These are phyloP conservation scores for Arthroderma sp. DNA, from an alignment of 2,329 filamentous ascomycete genomes.

Conservation along the genomic window DNA sequence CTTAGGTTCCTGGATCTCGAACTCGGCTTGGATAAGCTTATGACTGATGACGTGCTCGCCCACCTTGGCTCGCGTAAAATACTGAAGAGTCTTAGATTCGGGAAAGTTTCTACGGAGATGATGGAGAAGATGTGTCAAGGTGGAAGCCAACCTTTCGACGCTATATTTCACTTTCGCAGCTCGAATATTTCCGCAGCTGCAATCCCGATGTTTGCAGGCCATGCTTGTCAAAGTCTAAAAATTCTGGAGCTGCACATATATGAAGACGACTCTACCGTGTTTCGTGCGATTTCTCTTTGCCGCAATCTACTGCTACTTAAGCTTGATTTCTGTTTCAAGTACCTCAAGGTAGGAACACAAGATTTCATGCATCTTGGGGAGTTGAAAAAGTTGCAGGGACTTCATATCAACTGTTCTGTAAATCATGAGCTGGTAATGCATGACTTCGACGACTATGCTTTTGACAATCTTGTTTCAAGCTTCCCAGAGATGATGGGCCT, in stretches of 20 bases:
- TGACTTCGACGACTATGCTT: too few relatives aligned
- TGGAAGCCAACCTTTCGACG: neutral
- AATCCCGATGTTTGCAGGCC: neutral
- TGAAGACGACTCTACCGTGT: neutral
- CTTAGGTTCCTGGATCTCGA: neutral
- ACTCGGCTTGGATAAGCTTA: neutral
- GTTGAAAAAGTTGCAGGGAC: too few relatives aligned
- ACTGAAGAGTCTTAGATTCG: neutral
- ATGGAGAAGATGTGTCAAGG: neutral
- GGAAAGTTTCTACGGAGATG: neutral
- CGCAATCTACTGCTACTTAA: neutral
- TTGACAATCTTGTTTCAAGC: too few relatives aligned
- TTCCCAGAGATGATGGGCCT: too few relatives aligned
- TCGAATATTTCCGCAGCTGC: neutral
- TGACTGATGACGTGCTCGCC: neutral
- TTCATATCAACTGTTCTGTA: too few relatives aligned
- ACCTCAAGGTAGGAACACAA: neutral
- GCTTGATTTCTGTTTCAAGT: neutral
- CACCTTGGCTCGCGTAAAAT: neutral
- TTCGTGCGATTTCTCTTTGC: neutral
- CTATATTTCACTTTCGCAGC: neutral
- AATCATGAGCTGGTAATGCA: too few relatives aligned
- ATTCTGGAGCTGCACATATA: neutral
- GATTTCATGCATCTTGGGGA: too few relatives aligned
- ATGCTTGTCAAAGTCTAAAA: neutral